Base-by-base conservation (phyloP, 2,329 filamentous ascomycete genomes). In the Claviceps africana region DNA sequence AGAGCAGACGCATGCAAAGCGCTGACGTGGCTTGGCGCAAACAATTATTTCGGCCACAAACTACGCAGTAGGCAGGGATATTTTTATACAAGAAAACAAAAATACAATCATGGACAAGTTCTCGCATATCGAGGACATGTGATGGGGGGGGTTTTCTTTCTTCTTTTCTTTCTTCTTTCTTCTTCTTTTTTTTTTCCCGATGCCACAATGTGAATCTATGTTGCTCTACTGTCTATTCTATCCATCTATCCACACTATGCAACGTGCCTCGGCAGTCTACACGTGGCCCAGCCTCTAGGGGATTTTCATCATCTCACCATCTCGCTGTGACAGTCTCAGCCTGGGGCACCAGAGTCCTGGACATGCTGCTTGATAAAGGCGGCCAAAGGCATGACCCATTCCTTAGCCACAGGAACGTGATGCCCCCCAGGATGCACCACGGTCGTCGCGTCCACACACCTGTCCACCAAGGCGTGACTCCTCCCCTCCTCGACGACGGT, bases 361-460 rank as follows among this genome's bases (percentile, higher is more conserved):
- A 60, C 60, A 48, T 71, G 63, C 50, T 70, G 65, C 59, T 67
- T 71, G 52, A 93, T 80, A 63, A 90, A 95, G 0, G 76, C 80
- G 4, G 85, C 82, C 57, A 94, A 68, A 33, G 84, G 84, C 72
- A 84, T 83, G 21, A 84, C 80, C 77, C 85, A 93, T 58, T 89
- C 85, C 70, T 85, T 88, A 58, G 83, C 81, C 54, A 88, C 82
- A 0, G 91, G 91, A 61, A 96, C 78, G 62, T 95, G 89, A 66
- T 97, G 91, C 0, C 90, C 90, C 8, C 91, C 91, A 1, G 91
- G 90, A 67, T 95, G 88, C 60, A 85, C 77, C 59, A 80, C 63
- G 57, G 79, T 72, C 62, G 73, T 46, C 0, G 74, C 71, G 57
- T 73, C 74, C 56, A 65, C 75, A 65, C 78, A 89, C 54, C 71